These are phyloP conservation scores for Knufia petricola DNA, from an alignment of 2,329 filamentous ascomycete species.

Conservation along the genomic window DNA sequence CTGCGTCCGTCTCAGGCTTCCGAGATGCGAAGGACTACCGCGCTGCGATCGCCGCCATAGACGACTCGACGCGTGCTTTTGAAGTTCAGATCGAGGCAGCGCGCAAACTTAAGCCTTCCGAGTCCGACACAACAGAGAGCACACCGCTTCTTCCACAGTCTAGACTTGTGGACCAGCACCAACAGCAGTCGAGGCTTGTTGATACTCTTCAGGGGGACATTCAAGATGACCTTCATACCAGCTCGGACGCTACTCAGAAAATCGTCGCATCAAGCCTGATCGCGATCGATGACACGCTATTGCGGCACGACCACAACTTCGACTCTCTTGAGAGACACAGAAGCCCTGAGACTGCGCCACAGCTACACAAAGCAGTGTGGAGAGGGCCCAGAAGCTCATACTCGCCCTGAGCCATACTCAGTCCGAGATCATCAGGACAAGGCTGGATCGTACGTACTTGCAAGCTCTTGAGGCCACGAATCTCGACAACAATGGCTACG, in stretches of 20 bases:
- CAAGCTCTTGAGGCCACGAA: conserved; percentile 7
- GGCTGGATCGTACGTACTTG: conserved; percentile 18
- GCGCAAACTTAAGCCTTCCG: not conserved
- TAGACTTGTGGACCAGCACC: not conserved
- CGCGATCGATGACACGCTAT: conserved; percentile 1
- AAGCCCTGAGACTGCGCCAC: not conserved
- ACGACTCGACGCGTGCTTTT: conserved; percentile 13
- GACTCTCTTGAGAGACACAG: not conserved
- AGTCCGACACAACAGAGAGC: not conserved
- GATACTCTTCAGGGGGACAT: not conserved
- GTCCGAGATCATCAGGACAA: conserved; percentile 12
- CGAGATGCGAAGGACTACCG: conserved; percentile 8
- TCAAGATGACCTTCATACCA: not conserved
- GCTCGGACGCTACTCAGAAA: not conserved
- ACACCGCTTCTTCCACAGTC: not conserved
- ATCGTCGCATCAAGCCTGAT: not conserved
- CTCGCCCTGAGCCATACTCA: conserved; percentile 13
- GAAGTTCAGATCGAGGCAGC: conserved; percentile 8
- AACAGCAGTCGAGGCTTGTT: not conserved
- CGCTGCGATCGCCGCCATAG: conserved; percentile 12
- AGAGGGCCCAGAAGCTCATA: not conserved
- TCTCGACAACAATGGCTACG: not conserved
- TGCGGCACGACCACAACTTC: conserved; percentile 3
- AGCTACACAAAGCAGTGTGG: not conserved
- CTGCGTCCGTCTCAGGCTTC: not conserved